Conservation (phyloP, 2,329 filamentous ascomycete genomes). For the Xylaria sp. region DNA sequence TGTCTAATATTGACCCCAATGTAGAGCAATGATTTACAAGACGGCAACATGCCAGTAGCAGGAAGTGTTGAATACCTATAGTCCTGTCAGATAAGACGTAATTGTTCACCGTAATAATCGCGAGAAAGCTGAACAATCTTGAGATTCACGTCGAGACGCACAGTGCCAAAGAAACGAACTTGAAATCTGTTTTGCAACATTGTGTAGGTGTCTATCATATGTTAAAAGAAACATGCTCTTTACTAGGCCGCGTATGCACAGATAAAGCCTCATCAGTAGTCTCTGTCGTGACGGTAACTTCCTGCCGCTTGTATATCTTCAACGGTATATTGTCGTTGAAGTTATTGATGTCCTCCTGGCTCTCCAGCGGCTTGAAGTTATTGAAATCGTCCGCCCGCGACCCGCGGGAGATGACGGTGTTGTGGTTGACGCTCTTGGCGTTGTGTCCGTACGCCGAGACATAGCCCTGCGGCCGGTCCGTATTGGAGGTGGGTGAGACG, state of each 20-base stretch:
- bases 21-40: not conserved
- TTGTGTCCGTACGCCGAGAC: conserved; percentile 40
- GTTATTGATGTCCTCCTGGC: conserved; percentile 53
- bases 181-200: not conserved
- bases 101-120: not conserved
- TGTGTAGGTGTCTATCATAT: not conserved
- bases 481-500: conserved; percentile 46
- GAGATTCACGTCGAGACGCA: too few relatives aligned
- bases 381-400: conserved; percentile 21
- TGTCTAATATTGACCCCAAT: not conserved
- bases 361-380: conserved; percentile 48
- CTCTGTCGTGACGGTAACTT: conserved; percentile 47
- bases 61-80: too few relatives aligned
- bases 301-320: conserved; percentile 53
- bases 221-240: conserved; percentile 15
- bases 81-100: not conserved
- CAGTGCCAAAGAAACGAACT: not conserved
- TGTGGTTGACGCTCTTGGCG: conserved; percentile 28
- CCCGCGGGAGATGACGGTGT: conserved; percentile 30
- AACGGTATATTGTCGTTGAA: conserved; percentile 50
- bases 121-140: not conserved
- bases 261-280: not conserved
- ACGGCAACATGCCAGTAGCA: not conserved
- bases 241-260: not conserved
- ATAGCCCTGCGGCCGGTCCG: conserved; percentile 40